These are phyloP conservation scores for Russula dissimulans DNA, from an alignment of 768 basidiomycete genomes.

Conservation along the genomic window DNA sequence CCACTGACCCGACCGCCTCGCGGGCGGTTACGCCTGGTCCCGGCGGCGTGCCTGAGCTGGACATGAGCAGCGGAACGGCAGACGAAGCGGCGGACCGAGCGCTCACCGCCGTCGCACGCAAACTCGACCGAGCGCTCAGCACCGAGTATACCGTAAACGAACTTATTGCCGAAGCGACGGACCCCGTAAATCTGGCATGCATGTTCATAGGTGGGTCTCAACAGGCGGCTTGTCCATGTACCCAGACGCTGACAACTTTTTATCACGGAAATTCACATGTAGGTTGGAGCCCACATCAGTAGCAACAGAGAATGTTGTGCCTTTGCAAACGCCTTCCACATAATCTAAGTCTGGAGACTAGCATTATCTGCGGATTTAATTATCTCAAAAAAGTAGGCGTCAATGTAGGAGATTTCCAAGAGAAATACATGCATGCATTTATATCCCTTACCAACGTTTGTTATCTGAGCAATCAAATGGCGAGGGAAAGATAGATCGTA, in stretches of 20 bases:
- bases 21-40: slow-evolving; percentile 26
- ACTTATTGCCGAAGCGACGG: slow-evolving; percentile 82
- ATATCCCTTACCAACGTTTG: no score
- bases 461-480: no score
- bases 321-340: not conserved
- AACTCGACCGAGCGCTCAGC: slow-evolving; percentile 77
- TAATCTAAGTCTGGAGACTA: not conserved
- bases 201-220: slow-evolving; percentile 62
- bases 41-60: slow-evolving; percentile 38
- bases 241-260: not conserved
- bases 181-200: slow-evolving; percentile 60
- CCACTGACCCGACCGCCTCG: slow-evolving; percentile 22
- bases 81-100: slow-evolving; percentile 90
- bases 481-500: no score
- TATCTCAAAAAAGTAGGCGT: no score
- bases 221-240: not conserved
- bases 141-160: slow-evolving; percentile 92
- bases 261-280: slow-evolving; percentile 1
- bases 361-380: not conserved
- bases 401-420: no score
- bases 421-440: no score
- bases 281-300: slow-evolving; percentile 39
- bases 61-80: slow-evolving; percentile 55
- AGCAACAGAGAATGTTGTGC: not conserved
- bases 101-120: slow-evolving; percentile 65